Evolutionary conservation across 345 rosid genomes (phyloP).

Genomic region (Citropsis articulata): DNA sequence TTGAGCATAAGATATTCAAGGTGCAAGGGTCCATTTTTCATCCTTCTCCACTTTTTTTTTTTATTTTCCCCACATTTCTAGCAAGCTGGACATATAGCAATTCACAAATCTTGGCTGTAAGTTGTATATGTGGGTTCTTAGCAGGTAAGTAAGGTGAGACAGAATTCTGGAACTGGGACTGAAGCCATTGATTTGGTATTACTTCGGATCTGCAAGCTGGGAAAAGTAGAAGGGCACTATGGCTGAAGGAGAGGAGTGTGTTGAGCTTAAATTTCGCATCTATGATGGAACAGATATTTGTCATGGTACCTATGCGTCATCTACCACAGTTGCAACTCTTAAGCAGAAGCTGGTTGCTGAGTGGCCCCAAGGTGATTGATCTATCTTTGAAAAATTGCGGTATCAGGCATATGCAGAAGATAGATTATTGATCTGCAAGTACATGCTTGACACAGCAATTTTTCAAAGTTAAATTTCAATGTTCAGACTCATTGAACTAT

Average conservation of each 20-base stretch:
- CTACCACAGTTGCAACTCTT: conserved; percentile 35
- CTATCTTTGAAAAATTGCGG: neutral
- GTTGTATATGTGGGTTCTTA: neutral
- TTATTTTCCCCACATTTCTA: neutral
- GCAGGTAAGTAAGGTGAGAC: conserved; percentile 24
- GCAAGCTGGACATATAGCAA: neutral
- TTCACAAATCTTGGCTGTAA: neutral
- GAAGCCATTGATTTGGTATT: conserved; percentile 9
- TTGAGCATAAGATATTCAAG: neutral
- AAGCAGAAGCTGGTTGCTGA: conserved; percentile 41
- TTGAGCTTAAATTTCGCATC: conserved; percentile 45
- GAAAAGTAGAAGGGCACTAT: conserved; percentile 18
- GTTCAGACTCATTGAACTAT: conserved; percentile 12
- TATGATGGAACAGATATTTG: conserved; percentile 43
- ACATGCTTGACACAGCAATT: neutral
- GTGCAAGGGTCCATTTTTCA: neutral
- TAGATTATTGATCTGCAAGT: too few species aligned
- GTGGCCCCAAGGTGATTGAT: conserved; percentile 44
- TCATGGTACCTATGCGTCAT: conserved; percentile 29
- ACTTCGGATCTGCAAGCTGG: conserved; percentile 22
- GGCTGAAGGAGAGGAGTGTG: conserved; percentile 26
- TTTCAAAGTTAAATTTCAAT: neutral
- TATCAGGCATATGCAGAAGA: too few species aligned
- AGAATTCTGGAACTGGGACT: conserved; percentile 10
- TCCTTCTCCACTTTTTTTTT: neutral